phyloP scores from a whole-genome alignment of 805 yeast species.

The Nakazawaea holstii region DNA sequence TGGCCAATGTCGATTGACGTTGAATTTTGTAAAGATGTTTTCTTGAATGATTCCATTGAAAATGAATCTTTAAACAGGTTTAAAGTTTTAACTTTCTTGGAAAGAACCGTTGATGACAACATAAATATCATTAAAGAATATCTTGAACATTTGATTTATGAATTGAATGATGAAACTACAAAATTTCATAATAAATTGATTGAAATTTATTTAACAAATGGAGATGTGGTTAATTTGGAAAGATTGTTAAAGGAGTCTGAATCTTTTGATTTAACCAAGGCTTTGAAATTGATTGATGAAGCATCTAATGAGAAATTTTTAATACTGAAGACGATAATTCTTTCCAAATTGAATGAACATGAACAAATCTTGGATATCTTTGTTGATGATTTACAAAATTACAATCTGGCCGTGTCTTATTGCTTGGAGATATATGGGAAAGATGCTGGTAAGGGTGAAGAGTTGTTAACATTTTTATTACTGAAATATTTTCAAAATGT shows the following conservation, averaged over 20 bases:
- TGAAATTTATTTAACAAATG: conserved; percentile 33
- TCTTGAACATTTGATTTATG: conserved; percentile 44
- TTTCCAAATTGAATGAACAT: conserved; percentile 56
- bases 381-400: conserved; percentile 51
- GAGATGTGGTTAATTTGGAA: conserved; percentile 22
- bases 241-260: conserved; percentile 28
- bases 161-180: conserved; percentile 29
- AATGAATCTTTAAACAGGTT: conserved; percentile 52
- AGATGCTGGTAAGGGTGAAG: conserved; percentile 31
- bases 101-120: conserved; percentile 13
- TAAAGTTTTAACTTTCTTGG: conserved; percentile 49
- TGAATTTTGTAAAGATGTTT: conserved; percentile 40
- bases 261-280: conserved; percentile 35
- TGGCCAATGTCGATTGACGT: conserved; percentile 41
- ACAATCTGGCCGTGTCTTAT: conserved; percentile 53
- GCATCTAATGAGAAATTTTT: conserved; percentile 17
- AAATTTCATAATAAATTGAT: conserved; percentile 40
- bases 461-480: conserved; percentile 44
- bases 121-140: conserved; percentile 35
- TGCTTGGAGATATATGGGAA: conserved; percentile 43
- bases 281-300: conserved; percentile 27
- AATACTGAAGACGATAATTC: conserved; percentile 50
- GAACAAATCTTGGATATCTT: conserved; percentile 57
- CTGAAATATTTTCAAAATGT: conserved; percentile 21
- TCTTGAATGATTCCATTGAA: conserved; percentile 59